Base-by-base conservation (phyloP, 805 yeast genomes). In the Starmerella apicola region DNA sequence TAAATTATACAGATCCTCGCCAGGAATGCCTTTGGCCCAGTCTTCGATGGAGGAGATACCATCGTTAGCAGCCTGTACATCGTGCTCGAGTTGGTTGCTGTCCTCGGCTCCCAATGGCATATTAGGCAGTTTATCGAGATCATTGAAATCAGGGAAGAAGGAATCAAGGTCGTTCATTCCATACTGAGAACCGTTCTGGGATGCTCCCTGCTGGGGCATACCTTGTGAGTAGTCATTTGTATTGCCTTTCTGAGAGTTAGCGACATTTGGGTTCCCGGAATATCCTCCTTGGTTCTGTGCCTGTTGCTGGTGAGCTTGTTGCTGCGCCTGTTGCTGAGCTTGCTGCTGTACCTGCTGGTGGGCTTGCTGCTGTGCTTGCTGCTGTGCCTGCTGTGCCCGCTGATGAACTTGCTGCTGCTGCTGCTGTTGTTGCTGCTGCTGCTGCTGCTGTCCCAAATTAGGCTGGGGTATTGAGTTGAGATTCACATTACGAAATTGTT, bases 141-240 rank as follows among this genome's bases (percentile, higher is more conserved):
- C 48, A 9, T 27, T 40, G 26, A 48, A 44, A 12, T 43, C 48
- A 10, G 49, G 52, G 49, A 48, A 48, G n/a, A 48, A 38, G 17
- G 24, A 13, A 17, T 32, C 34, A 7, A 27, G n/a, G 10, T 7
- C 26, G n/a, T n/a, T n/a, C n/a, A n/a, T n/a, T n/a, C n/a, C n/a
- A n/a, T n/a, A n/a, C n/a, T n/a, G n/a, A n/a, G n/a, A n/a, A n/a
- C n/a, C n/a, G n/a, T n/a, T n/a, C n/a, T n/a, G n/a, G n/a, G n/a
- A n/a, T n/a, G n/a, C n/a, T n/a, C n/a, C n/a, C n/a, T n/a, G n/a
- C n/a, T 30, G n/a, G n/a, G n/a, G n/a, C n/a, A n/a, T n/a, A n/a
- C n/a, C n/a, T n/a, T n/a, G n/a, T n/a, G n/a, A n/a, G n/a, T n/a
- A n/a, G n/a, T n/a, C n/a, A n/a, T n/a, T n/a, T n/a, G n/a, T n/a